phyloP scores from a whole-genome alignment of 306 rosid species.

The Delonix regia region DNA sequence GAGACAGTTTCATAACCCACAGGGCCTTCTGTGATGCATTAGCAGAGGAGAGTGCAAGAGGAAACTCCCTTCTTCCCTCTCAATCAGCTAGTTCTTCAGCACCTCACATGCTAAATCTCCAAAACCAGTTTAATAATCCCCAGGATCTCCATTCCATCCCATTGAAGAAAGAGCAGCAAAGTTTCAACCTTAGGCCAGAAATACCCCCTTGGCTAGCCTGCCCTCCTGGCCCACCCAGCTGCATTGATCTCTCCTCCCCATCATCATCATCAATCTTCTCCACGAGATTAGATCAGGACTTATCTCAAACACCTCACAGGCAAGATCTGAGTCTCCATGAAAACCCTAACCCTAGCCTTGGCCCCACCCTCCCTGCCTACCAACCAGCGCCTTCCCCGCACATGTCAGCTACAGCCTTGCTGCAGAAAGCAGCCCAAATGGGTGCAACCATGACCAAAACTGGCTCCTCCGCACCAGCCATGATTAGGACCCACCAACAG shows the following conservation, averaged over 20 bases:
- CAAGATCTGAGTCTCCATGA: conserved; percentile 34
- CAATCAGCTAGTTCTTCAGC: conserved; percentile 33
- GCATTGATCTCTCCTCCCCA: conserved; percentile 30
- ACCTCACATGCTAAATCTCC: conserved; percentile 47
- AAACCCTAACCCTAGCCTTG: conserved; percentile 73
- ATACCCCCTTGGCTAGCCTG: conserved; percentile 71
- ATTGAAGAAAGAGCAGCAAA: conserved; percentile 65
- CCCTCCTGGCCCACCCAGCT: conserved; percentile 37
- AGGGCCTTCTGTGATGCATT: conserved; percentile 99
- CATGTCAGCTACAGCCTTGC: conserved; percentile 98
- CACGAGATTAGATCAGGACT: conserved; percentile 36
- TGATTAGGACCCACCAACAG: conserved; percentile 57
- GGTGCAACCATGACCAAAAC: conserved; percentile 76
- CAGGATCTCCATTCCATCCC: conserved; percentile 47
- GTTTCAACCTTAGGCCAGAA: conserved; percentile 50
- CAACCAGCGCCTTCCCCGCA: conserved; percentile 65
- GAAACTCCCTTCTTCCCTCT: conserved; percentile 48
- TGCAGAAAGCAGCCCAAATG: conserved; percentile 98
- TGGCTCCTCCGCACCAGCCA: conserved; percentile 40
- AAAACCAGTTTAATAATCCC: conserved; percentile 45
- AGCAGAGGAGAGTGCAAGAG: conserved; percentile 92
- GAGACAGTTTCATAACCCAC: conserved; percentile 98
- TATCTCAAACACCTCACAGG: background rate
- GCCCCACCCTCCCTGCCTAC: conserved; percentile 52
- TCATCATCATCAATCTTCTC: conserved; percentile 17